Percentiles rank a stretch among this genome's conserved stretches.
phyloP scores from a whole-genome alignment of 73 alveolate species.

The Tetrahymena borealis region DNA sequence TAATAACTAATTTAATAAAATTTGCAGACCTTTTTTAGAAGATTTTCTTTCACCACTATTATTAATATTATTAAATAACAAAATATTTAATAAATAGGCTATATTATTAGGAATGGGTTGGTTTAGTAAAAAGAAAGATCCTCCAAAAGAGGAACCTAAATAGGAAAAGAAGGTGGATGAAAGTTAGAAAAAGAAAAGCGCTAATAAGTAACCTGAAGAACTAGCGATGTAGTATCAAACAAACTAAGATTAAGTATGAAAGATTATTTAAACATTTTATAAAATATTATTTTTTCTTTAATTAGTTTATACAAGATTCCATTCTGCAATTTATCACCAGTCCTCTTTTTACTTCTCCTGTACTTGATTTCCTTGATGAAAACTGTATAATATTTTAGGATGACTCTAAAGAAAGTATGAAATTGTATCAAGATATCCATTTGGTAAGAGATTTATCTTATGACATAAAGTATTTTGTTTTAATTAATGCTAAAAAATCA shows the following conservation, averaged over 20 bases:
- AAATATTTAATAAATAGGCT: not conserved
- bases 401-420: not conserved
- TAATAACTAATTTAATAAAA: too few relatives aligned
- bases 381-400: not conserved
- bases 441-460: too few relatives aligned
- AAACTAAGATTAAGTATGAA: not conserved
- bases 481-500: not conserved
- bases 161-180: not conserved
- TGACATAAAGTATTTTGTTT: not conserved
- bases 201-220: not conserved
- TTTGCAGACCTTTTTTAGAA: too few relatives aligned
- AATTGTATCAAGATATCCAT: not conserved
- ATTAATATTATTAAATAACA: not conserved
- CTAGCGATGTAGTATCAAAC: not conserved
- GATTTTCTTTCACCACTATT: not conserved
- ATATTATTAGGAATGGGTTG: not conserved
- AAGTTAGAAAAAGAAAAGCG: not conserved
- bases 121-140: not conserved
- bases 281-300: not conserved
- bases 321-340: not conserved
- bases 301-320: not conserved
- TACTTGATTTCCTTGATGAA: not conserved
- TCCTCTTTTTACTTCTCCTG: not conserved
- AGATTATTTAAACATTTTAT: not conserved
- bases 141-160: not conserved